Percentiles rank a stretch among this genome's conserved stretches.
These are phyloP conservation scores for Beauveria bassiana DNA, from an alignment of 2,329 filamentous ascomycete species.

Conservation along the genomic window DNA sequence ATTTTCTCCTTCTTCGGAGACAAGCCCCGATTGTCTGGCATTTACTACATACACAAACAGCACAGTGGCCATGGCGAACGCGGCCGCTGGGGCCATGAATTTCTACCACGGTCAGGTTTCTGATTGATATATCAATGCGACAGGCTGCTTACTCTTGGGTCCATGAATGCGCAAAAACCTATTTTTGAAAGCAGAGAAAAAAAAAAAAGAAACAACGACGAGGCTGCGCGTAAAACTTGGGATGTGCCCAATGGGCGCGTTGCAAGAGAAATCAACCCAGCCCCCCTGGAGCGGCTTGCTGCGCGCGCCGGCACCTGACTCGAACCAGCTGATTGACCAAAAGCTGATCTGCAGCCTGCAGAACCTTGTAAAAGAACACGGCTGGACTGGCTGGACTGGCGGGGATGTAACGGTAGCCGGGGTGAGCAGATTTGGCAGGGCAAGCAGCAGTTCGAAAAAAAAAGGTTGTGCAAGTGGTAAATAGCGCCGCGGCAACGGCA, in stretches of 20 bases:
- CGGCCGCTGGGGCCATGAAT: conserved; percentile 42
- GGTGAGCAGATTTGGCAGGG: not conserved
- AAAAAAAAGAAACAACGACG: not conserved
- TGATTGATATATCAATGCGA: not conserved
- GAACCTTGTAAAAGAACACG: not conserved
- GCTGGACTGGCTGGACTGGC: not conserved
- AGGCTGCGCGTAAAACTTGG: not conserved
- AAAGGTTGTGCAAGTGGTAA: not conserved
- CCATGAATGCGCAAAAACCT: not conserved
- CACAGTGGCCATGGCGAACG: conserved; percentile 46
- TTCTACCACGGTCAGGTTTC: conserved; percentile 23
- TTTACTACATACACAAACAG: conserved; percentile 36
- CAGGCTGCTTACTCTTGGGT: not conserved
- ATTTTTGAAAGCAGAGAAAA: not conserved
- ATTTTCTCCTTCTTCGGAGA: not conserved
- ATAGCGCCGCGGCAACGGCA: conserved; percentile 13
- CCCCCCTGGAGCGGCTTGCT: not conserved
- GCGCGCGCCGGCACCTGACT: not conserved
- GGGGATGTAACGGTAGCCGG: not conserved
- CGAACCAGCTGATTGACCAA: not conserved
- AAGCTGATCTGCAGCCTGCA: not conserved
- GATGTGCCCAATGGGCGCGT: not conserved
- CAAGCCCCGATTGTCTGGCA: not conserved
- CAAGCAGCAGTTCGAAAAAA: not conserved
- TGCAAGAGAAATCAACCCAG: not conserved